Conservation (phyloP, 306 rosid genomes). For the Cicer yamashitae region DNA sequence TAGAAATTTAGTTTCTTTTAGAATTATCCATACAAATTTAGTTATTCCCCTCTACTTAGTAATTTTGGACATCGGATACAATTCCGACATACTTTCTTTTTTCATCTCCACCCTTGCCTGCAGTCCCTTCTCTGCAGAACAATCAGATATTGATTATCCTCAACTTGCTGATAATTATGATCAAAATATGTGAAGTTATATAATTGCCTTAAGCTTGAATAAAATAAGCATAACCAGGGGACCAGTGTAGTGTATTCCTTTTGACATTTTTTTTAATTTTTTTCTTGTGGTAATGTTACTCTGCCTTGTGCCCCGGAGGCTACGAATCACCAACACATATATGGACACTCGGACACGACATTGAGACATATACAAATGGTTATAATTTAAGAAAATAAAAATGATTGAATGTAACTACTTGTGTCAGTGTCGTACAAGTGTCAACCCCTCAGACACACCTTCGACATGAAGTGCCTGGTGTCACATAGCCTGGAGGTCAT, state of each 20-base stretch:
- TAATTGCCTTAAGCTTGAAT: background rate
- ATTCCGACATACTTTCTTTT: slow-evolving; percentile 5
- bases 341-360: background rate
- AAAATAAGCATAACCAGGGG: slow-evolving; percentile 22
- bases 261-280: background rate
- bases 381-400: background rate
- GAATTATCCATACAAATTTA: background rate
- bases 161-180: slow-evolving; percentile 14
- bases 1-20: background rate
- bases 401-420: background rate
- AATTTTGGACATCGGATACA: slow-evolving; percentile 13
- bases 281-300: background rate
- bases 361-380: background rate
- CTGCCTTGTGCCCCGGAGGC: background rate
- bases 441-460: background rate
- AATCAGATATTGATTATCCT: slow-evolving; percentile 23
- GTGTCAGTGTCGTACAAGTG: background rate
- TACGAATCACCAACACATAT: background rate
- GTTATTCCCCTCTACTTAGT: slow-evolving; percentile 29
- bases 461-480: background rate
- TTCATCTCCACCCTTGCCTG: slow-evolving; percentile 7
- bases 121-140: slow-evolving; percentile 9
- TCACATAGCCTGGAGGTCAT: background rate
- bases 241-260: slow-evolving; percentile 19
- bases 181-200: background rate